A percentile compares a stretch with the other conserved stretches of the same genome.
Evolutionary conservation across 192 early-diverging fungal species (phyloP).

Genomic region (Hyaloraphidium curvatum): DNA sequence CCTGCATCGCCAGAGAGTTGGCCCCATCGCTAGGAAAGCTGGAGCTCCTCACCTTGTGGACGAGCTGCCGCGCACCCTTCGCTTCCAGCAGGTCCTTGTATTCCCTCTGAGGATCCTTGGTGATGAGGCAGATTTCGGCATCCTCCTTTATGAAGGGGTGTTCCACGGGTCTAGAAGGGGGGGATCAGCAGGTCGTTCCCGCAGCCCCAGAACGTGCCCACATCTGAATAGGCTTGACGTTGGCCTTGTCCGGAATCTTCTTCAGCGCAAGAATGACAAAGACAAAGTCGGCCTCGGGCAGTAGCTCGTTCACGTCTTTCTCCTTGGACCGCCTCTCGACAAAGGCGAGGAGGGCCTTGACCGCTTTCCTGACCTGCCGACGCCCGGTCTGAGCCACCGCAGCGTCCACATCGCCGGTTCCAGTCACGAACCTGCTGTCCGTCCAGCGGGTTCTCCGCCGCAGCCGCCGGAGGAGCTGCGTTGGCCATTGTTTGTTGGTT

Average conservation of each 20-base stretch:
- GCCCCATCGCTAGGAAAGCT: not conserved
- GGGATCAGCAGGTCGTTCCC: not conserved
- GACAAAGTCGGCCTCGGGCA: slow-evolving; percentile 28
- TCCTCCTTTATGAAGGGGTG: not conserved
- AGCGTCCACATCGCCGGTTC: too few relatives aligned
- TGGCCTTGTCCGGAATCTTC: slow-evolving; percentile 35
- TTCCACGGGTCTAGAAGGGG: not conserved
- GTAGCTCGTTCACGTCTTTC: slow-evolving; percentile 21
- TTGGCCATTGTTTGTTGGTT: too few relatives aligned
- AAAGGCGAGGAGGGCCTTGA: slow-evolving; percentile 32
- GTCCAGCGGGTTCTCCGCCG: too few relatives aligned
- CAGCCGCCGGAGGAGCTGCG: too few relatives aligned
- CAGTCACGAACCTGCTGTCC: too few relatives aligned
- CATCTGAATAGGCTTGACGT: slow-evolving; percentile 50
- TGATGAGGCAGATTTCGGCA: slow-evolving; percentile 68
- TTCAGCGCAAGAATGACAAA: slow-evolving; percentile 48
- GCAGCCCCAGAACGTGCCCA: slow-evolving; percentile 7
- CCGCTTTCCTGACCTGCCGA: slow-evolving; percentile 35
- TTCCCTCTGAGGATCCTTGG: slow-evolving; percentile 64
- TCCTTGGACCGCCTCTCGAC: slow-evolving; percentile 13
- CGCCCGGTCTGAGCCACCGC: too few relatives aligned
- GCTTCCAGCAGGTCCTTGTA: slow-evolving; percentile 48
- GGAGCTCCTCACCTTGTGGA: slow-evolving; percentile 31
- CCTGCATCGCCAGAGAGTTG: slow-evolving; percentile 19
- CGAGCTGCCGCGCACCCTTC: slow-evolving; percentile 31